A percentile compares a stretch with the other conserved stretches of the same genome.
Evolutionary conservation across 495 filamentous ascomycete species (phyloP).

Genomic region (Geopyxis carbonaria): DNA sequence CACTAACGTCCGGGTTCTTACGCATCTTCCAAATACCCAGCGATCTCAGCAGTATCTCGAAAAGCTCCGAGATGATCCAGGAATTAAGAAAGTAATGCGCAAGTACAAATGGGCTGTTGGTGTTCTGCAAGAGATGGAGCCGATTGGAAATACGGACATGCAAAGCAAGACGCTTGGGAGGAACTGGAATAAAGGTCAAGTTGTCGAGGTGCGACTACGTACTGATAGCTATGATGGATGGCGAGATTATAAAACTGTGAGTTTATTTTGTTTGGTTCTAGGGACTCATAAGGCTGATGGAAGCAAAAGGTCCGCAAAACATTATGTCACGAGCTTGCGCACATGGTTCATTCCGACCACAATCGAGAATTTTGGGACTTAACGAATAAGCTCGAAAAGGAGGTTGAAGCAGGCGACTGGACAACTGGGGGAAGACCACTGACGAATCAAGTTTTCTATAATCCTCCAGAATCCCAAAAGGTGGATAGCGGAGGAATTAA

Average conservation of each 20-base stretch:
- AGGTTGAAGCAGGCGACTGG: slow-evolving; percentile 70
- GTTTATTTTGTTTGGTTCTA: not conserved
- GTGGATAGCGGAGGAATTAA: not conserved
- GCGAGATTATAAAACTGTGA: slow-evolving; percentile 70
- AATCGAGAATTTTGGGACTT: slow-evolving; percentile 79
- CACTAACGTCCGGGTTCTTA: slow-evolving; percentile 53
- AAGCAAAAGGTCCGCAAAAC: slow-evolving; percentile 41
- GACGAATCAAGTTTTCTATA: slow-evolving; percentile 53
- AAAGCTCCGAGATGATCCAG: slow-evolving; percentile 63
- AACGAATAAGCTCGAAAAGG: slow-evolving; percentile 64
- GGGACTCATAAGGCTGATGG: not conserved
- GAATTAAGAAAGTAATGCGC: slow-evolving; percentile 66
- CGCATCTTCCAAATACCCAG: slow-evolving; percentile 58
- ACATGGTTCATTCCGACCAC: slow-evolving; percentile 73
- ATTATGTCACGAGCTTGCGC: slow-evolving; percentile 85
- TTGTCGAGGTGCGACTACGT: slow-evolving; percentile 75
- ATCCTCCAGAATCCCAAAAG: slow-evolving; percentile 31
- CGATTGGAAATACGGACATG: slow-evolving; percentile 59
- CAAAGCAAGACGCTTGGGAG: slow-evolving; percentile 66
- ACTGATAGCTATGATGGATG: slow-evolving; percentile 94
- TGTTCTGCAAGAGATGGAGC: slow-evolving; percentile 89
- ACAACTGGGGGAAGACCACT: slow-evolving; percentile 46
- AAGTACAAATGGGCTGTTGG: slow-evolving; percentile 74
- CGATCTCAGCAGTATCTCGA: slow-evolving; percentile 55
- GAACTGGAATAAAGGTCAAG: slow-evolving; percentile 74